Evolutionary conservation across 1,284 basidiomycete genomes (phyloP).

Genomic region (Meripilus lineatus): DNA sequence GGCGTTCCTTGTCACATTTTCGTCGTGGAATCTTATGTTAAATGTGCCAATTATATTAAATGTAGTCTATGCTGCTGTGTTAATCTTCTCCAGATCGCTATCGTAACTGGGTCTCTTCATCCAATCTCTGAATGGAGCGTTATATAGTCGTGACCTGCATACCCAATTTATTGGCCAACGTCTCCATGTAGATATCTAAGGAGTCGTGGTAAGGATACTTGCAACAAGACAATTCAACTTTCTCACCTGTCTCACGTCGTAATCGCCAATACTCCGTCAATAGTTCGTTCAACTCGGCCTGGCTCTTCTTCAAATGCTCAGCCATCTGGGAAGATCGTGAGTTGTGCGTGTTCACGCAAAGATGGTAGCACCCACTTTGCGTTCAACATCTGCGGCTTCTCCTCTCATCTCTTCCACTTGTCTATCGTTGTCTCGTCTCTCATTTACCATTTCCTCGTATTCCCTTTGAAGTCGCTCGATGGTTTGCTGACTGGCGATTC

Average conservation of each 20-base stretch:
- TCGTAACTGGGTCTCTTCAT: no score
- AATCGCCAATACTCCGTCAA: constrained; percentile 77
- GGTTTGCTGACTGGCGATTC: constrained; percentile 57
- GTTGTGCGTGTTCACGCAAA: neutral
- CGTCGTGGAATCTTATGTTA: no score
- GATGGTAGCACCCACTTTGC: constrained; percentile 39
- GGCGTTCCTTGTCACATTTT: no score
- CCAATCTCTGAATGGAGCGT: no score
- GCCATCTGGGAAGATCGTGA: constrained; percentile 49
- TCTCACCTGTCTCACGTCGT: constrained; percentile 70
- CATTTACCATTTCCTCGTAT: constrained; percentile 71
- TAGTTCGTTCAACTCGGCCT: constrained; percentile 72
- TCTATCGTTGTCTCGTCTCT: constrained; percentile 70
- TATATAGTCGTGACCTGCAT: constrained; percentile 27
- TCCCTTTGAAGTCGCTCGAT: constrained; percentile 70
- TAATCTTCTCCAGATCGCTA: no score
- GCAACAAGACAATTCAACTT: neutral
- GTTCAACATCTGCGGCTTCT: constrained; percentile 60
- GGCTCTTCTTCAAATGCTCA: constrained; percentile 67
- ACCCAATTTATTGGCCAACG: constrained; percentile 60
- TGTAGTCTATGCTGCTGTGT: no score
- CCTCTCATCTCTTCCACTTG: constrained; percentile 68
- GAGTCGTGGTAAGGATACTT: constrained; percentile 6
- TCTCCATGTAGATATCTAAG: constrained; percentile 77
- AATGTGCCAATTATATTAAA: no score